Conservation (phyloP, 371 early-diverging fungal genomes). For the Actinomortierella ambigua region DNA sequence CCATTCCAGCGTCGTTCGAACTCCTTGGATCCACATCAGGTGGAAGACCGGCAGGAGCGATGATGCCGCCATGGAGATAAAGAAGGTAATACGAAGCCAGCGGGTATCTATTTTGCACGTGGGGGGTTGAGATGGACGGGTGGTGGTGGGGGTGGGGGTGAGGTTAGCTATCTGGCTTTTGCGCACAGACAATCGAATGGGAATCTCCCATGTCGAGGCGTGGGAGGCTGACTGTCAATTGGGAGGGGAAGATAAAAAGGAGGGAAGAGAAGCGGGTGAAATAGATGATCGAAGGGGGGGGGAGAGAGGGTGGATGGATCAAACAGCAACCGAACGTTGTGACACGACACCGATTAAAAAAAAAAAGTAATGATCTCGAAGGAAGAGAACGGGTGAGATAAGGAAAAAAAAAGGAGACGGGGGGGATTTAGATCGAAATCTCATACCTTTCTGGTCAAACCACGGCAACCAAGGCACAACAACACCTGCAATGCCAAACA, state of each 20-base stretch:
- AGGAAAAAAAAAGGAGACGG: background rate
- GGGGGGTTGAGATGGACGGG: too few relatives aligned
- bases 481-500: constrained; percentile 62
- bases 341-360: background rate
- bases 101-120: constrained; percentile 21
- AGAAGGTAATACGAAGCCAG: constrained; percentile 63
- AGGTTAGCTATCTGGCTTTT: too few relatives aligned
- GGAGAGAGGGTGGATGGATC: background rate
- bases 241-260: background rate
- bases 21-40: constrained; percentile 53
- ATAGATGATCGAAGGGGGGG: background rate
- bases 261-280: background rate
- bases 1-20: constrained; percentile 48
- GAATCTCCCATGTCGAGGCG: too few relatives aligned
- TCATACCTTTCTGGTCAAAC: constrained; percentile 47
- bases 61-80: constrained; percentile 66
- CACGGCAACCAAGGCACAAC: constrained; percentile 56
- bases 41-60: constrained; percentile 65
- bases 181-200: too few relatives aligned
- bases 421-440: background rate
- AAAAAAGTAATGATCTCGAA: background rate
- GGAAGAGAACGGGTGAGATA: background rate
- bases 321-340: background rate
- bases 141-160: background rate
- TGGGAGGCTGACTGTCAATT: too few relatives aligned